Evolutionary conservation across 2,329 filamentous ascomycete species (phyloP).

Genomic region (Calonectria honghensis): DNA sequence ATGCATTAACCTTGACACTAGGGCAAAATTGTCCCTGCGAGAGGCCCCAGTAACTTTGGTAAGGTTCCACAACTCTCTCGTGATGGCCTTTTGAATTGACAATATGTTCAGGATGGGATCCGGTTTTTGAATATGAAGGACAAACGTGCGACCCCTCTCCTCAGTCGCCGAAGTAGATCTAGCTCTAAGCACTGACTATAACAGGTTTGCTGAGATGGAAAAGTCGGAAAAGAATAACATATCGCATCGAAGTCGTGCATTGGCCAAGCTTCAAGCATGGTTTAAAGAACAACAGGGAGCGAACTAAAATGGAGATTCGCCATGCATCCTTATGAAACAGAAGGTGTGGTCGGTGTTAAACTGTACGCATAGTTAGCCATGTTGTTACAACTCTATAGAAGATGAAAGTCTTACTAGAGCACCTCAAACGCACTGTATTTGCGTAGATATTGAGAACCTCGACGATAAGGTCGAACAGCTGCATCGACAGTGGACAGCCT

Average conservation of each 20-base stretch:
- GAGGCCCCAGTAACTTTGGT: constrained; percentile 91
- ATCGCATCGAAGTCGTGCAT: constrained; percentile 91
- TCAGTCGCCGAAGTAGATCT: not conserved
- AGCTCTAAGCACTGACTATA: constrained; percentile 37
- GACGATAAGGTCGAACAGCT: constrained; percentile 83
- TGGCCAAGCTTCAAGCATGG: constrained; percentile 91
- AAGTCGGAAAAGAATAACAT: constrained; percentile 91
- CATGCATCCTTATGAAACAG: not conserved
- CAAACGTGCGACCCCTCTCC: constrained; percentile 76
- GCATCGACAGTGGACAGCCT: constrained; percentile 61
- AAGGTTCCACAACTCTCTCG: constrained; percentile 56
- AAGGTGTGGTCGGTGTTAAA: constrained; percentile 25
- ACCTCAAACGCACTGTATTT: constrained; percentile 87
- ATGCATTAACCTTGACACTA: constrained; percentile 49
- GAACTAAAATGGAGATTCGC: not conserved
- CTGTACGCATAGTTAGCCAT: constrained; percentile 16
- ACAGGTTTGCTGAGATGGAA: constrained; percentile 93
- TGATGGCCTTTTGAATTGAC: not conserved
- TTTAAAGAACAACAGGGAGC: constrained; percentile 69
- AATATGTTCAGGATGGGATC: constrained; percentile 87
- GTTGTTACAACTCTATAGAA: not conserved
- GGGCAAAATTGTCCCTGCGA: constrained; percentile 87
- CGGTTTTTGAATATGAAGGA: constrained; percentile 95
- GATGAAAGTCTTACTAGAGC: constrained; percentile 74
- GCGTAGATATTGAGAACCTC: constrained; percentile 79